A percentile compares a stretch with the other conserved stretches of the same genome.
phyloP scores from a whole-genome alignment of 106 monocot species.

The Dioscorea alata region DNA sequence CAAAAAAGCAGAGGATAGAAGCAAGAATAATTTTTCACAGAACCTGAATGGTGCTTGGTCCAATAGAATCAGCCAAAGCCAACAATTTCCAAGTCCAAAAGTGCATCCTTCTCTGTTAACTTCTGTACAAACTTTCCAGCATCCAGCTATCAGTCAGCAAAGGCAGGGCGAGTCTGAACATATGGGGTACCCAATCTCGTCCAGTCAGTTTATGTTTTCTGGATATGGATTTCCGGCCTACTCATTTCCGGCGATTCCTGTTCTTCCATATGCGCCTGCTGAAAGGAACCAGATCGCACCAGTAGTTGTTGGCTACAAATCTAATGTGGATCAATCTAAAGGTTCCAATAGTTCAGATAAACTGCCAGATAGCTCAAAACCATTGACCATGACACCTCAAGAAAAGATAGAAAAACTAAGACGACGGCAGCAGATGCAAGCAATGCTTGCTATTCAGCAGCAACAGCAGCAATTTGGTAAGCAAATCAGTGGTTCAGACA shows the following conservation, averaged over 20 bases:
- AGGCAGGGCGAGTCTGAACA: slow-evolving; percentile 14
- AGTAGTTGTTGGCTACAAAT: slow-evolving; percentile 14
- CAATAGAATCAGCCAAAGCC: slow-evolving; percentile 6
- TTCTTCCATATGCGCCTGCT: slow-evolving; percentile 20
- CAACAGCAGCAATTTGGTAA: slow-evolving; percentile 70
- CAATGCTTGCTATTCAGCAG: slow-evolving; percentile 90
- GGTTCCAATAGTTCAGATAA: slow-evolving; percentile 12
- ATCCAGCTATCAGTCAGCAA: slow-evolving; percentile 20
- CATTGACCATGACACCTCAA: slow-evolving; percentile 75
- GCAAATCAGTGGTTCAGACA: slow-evolving; percentile 35
- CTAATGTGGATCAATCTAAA: slow-evolving; percentile 21
- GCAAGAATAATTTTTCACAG: slow-evolving; percentile 25
- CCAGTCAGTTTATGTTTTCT: slow-evolving; percentile 38
- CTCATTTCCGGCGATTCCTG: slow-evolving; percentile 28
- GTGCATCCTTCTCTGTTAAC: slow-evolving; percentile 9
- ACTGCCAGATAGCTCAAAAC: slow-evolving; percentile 18
- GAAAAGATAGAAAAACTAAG: slow-evolving; percentile 94
- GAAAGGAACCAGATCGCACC: slow-evolving; percentile 18
- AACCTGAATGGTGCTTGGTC: slow-evolving; percentile 8
- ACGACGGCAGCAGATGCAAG: slow-evolving; percentile 79
- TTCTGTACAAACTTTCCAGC: slow-evolving; percentile 21
- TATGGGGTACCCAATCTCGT: slow-evolving; percentile 16
- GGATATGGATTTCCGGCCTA: slow-evolving; percentile 47
- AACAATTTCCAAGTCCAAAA: slow-evolving; percentile 13
- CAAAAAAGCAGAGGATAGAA: slow-evolving; percentile 56